Conservation (phyloP, 2,329 filamentous ascomycete genomes). For the Aspergillus intermedius region DNA sequence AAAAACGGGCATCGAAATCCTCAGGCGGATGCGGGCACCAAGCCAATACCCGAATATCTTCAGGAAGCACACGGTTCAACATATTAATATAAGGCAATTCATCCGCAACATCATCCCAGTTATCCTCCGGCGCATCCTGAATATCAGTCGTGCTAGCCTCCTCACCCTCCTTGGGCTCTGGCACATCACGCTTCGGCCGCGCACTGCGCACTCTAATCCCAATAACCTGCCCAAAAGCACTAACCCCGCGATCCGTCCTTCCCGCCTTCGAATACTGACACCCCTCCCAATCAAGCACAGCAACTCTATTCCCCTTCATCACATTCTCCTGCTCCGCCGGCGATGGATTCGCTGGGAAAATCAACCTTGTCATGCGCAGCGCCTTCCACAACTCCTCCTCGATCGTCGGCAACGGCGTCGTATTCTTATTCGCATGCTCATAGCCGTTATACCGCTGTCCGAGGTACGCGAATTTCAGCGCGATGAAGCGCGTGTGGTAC, state of each 20-base stretch:
- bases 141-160: conserved; percentile 12
- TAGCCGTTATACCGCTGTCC: conserved; percentile 89
- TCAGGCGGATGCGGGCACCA: conserved; percentile 81
- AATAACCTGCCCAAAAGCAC: conserved; percentile 94
- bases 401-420: conserved; percentile 67
- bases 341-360: conserved; percentile 57
- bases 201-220: conserved; percentile 76
- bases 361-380: conserved; percentile 71
- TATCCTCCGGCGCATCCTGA: conserved; percentile 32
- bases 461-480: conserved; percentile 88
- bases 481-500: conserved; percentile 78
- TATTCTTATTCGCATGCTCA: conserved; percentile 71
- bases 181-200: conserved; percentile 46
- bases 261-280: conserved; percentile 95
- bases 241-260: conserved; percentile 85
- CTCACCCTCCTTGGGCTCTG: conserved; percentile 6
- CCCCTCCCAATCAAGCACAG: conserved; percentile 65
- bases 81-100: conserved; percentile 79
- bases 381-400: conserved; percentile 95
- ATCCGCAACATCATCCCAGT: conserved; percentile 63
- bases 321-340: conserved; percentile 35
- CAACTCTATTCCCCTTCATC: conserved; percentile 35
- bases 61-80: conserved; percentile 79
- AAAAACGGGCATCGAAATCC: conserved; percentile 85
- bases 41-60: conserved; percentile 82